A percentile compares a stretch with the other conserved stretches of the same genome.
Evolutionary conservation across 2,329 filamentous ascomycete genomes (phyloP).

Genomic region (Trichophyton simii): DNA sequence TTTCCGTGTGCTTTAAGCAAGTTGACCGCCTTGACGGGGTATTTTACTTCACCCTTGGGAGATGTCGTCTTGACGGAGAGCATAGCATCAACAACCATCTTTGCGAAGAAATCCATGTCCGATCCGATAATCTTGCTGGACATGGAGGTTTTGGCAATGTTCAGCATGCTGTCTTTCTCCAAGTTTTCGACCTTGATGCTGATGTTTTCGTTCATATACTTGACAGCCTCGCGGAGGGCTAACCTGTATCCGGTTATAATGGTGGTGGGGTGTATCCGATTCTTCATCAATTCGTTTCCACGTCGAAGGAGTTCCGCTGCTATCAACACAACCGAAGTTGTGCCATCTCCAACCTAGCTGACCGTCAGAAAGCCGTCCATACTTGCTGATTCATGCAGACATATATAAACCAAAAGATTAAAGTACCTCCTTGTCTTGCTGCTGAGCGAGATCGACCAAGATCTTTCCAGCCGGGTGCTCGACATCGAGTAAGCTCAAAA

Average conservation of each 20-base stretch:
- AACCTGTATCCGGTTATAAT: slow-evolving; percentile 98
- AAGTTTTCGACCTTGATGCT: slow-evolving; percentile 89
- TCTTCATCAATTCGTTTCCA: slow-evolving; percentile 98
- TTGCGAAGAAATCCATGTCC: slow-evolving; percentile 91
- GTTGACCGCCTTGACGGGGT: slow-evolving; percentile 98
- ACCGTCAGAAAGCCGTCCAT: not conserved
- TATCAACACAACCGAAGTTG: slow-evolving; percentile 94
- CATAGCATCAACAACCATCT: slow-evolving; percentile 96
- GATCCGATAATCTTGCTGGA: slow-evolving; percentile 96
- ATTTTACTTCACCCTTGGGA: slow-evolving; percentile 81
- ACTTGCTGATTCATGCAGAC: not conserved
- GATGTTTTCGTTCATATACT: slow-evolving; percentile 98
- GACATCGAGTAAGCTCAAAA: slow-evolving; percentile 86
- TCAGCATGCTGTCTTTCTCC: slow-evolving; percentile 79
- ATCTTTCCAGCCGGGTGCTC: slow-evolving; percentile 98
- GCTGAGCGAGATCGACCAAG: slow-evolving; percentile 88
- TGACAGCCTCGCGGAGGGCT: slow-evolving; percentile 87
- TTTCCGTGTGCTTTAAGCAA: slow-evolving; percentile 97
- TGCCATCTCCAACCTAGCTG: slow-evolving; percentile 73
- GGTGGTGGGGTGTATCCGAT: slow-evolving; percentile 97
- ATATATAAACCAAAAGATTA: not conserved
- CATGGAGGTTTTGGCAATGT: slow-evolving; percentile 97
- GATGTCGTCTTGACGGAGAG: slow-evolving; percentile 87
- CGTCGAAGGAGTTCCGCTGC: slow-evolving; percentile 86
- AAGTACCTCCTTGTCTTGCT: slow-evolving; percentile 81